Evolutionary conservation across 116 monocot species (phyloP), one percentile per base, ranked within the genome.

Genomic region (Papilionanthe hybrid): DNA sequence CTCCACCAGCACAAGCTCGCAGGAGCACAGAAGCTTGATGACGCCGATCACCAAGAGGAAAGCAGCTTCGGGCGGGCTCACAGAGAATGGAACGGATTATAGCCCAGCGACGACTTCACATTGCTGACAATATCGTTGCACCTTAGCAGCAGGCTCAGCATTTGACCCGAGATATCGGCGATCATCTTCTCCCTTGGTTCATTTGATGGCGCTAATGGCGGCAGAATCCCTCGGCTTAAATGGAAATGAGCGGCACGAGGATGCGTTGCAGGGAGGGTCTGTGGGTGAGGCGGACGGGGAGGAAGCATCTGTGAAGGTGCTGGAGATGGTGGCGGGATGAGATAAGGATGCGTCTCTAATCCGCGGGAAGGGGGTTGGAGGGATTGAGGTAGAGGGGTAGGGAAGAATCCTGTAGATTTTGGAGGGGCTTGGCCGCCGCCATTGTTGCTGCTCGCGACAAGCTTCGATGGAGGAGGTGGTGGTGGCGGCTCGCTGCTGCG

Each of bases 111-210:
- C 3, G 83, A 27, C 42, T 72, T 75, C 60, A 89, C 72, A 3
- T 55, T 76, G 60, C 44, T 72, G 15, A 89, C 85, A 30, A 89
- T 81, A 66, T 89, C 87, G 20, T 78, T 87, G 80, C 89, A 89
- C 30, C 71, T 55, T 5, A 74, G 25, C 58, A 89, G 63, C 29
- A 89, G 75, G 80, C 78, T 79, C 75, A 86, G 48, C 78, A 87
- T 50, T 43, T 76, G 82, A 43, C 60, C 22, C 2, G 67, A 77
- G 72, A 80, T 60, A 6, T 84, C 81, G 0, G 18, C 37, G 10
- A 17, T 27, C 37, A 17, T 37, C 25, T 7, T 18, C 7, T 23
- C 72, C 57, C 69, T 37, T 1, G 2, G 32, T 32, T 23, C 72
- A 1, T 15, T 25, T 0, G 42, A 10, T n/a, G n/a, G 41, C 17